A percentile compares a stretch with the other conserved stretches of the same genome.
These are phyloP conservation scores for Ganoderma resinaceum DNA, from an alignment of 1,284 basidiomycete genomes.

Conservation along the genomic window DNA sequence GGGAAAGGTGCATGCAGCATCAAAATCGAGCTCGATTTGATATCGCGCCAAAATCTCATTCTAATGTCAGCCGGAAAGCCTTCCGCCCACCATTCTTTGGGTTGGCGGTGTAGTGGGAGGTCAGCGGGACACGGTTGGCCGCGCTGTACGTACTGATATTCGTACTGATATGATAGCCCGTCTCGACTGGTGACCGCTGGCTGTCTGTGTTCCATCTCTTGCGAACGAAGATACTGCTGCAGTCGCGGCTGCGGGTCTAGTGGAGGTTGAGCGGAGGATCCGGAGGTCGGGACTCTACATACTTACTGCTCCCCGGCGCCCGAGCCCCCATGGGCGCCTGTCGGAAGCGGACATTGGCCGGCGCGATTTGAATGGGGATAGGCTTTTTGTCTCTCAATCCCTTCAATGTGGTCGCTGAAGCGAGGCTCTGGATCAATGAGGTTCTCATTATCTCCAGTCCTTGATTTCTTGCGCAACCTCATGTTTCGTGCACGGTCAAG, in stretches of 20 bases:
- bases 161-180: neutral
- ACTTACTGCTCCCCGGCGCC: neutral
- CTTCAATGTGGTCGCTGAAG: neutral
- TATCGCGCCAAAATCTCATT: too few relatives aligned
- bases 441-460: neutral
- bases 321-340: neutral
- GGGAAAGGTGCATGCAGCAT: too few relatives aligned
- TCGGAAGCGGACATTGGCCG: neutral
- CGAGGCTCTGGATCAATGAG: neutral
- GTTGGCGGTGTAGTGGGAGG: neutral
- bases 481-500: neutral
- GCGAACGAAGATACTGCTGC: neutral
- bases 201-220: neutral
- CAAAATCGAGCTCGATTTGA: too few relatives aligned
- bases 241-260: neutral
- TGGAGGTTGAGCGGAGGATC: neutral
- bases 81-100: too few relatives aligned
- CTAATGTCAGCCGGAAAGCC: too few relatives aligned
- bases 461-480: neutral
- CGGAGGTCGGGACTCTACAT: too few relatives aligned
- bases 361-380: neutral
- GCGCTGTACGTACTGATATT: constrained; percentile 13
- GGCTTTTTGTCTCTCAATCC: neutral
- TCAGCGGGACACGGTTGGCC: neutral
- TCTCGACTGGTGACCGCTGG: neutral